These are phyloP conservation scores for Colletotrichum falcatum DNA, from an alignment of 2,329 filamentous ascomycete species.

Conservation along the genomic window DNA sequence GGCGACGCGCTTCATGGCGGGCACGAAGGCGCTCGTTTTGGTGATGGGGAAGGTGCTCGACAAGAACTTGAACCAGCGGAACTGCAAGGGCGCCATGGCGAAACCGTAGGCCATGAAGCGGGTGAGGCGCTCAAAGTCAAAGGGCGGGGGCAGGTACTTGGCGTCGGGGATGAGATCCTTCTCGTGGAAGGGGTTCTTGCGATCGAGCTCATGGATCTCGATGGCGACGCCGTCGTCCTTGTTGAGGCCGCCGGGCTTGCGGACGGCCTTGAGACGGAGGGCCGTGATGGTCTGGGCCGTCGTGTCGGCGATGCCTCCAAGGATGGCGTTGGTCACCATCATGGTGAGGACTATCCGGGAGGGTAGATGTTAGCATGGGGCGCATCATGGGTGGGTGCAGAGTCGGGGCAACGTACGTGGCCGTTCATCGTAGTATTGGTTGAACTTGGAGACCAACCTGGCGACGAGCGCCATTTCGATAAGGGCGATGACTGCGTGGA, in stretches of 20 bases:
- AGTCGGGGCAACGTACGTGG: slow-evolving; percentile 69
- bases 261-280: slow-evolving; percentile 74
- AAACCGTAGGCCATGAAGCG: slow-evolving; percentile 98
- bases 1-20: slow-evolving; percentile 89
- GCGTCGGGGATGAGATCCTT: slow-evolving; percentile 76
- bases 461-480: slow-evolving; percentile 90
- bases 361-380: slow-evolving; percentile 23
- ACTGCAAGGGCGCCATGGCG: slow-evolving; percentile 93
- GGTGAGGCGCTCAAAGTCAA: slow-evolving; percentile 94
- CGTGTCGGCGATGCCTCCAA: slow-evolving; percentile 96
- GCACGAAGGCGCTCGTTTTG: slow-evolving; percentile 77
- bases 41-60: slow-evolving; percentile 85
- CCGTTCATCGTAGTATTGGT: slow-evolving; percentile 91
- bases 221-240: slow-evolving; percentile 82
- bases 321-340: slow-evolving; percentile 97
- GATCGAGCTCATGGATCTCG: slow-evolving; percentile 89
- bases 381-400: not conserved
- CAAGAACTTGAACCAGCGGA: slow-evolving; percentile 94
- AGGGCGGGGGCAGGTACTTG: slow-evolving; percentile 78
- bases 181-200: slow-evolving; percentile 76
- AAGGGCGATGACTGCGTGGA: slow-evolving; percentile 86
- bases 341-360: slow-evolving; percentile 82
- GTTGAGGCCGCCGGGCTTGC: slow-evolving; percentile 69
- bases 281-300: slow-evolving; percentile 94
- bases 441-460: slow-evolving; percentile 87